Evolutionary conservation across 768 basidiomycete species (phyloP), one percentile per base, ranked within the genome.

Genomic region (Phaffia tasmanica): DNA sequence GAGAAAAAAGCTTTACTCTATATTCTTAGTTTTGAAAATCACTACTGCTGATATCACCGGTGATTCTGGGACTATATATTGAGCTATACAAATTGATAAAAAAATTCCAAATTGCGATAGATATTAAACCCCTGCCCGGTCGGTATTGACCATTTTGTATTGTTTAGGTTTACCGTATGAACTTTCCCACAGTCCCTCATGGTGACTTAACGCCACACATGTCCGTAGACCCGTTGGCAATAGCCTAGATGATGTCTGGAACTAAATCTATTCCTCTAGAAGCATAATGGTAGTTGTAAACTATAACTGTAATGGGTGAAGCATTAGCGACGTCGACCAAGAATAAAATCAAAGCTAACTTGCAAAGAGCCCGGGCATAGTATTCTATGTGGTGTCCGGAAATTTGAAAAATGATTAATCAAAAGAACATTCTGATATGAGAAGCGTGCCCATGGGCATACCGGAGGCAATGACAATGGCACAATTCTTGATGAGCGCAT

Each of bases 121-220:
- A 50, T 7, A 62, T 50, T 48, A 47, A 62, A 50, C 55, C 62
- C 56, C 42, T 57, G 29, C 56, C 56, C 19, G 27, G 29, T 42
- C 32, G 47, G 47, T 50, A 51, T 16, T 25, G 58, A n/a, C 2
- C 30, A 47, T 59, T 25, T 42, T 42, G 35, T 42, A 42, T 42
- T 42, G 35, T 42, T 11, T 42, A 4, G 11, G 11, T 11, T 5
- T 42, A 42, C 35, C 91, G 82, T 32, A 88, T 88, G 71, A 93
- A 81, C 77, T 93, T 93, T 58, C 91, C 92, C 69, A 95, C 88
- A 72, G 87, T 89, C 32, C 88, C 90, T 72, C 92, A 94, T 53
- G 91, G 94, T 67, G 94, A 82, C 77, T 97, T 97, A 70, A 92
- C 85, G 25, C 91, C 92, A 70, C 80, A 83, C 49, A 88, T 79